Conservation (phyloP, 2,329 filamentous ascomycete genomes). For the Fusarium sacchari region DNA sequence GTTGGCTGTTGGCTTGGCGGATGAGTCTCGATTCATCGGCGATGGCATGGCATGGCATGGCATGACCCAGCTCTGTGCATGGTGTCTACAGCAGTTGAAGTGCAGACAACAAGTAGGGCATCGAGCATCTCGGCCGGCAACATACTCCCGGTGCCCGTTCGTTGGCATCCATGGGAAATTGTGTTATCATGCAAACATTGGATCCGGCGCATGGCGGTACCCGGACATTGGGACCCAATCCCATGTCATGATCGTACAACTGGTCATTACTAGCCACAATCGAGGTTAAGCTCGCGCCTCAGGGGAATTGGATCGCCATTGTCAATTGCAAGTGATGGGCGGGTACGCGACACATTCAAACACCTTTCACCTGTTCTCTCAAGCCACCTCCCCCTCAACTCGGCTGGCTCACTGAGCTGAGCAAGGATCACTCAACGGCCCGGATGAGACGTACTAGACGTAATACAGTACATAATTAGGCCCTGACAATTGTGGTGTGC, state of each 20-base stretch:
- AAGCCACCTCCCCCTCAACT: constrained; percentile 18
- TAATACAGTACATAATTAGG: no score
- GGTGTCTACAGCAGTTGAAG: background rate
- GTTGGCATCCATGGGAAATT: constrained; percentile 12
- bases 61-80: constrained; percentile 5
- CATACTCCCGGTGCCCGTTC: constrained; percentile 4
- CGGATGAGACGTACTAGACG: constrained; percentile 34
- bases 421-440: constrained; percentile 39
- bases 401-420: constrained; percentile 33
- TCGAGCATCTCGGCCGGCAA: constrained; percentile 16
- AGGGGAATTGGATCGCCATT: constrained; percentile 13
- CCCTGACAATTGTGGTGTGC: constrained; percentile 28
- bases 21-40: constrained; percentile 30
- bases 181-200: constrained; percentile 12
- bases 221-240: background rate
- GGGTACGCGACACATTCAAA: constrained; percentile 9
- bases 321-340: constrained; percentile 18
- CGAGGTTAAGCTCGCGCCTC: constrained; percentile 35
- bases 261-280: constrained; percentile 40
- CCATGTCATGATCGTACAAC: constrained; percentile 23
- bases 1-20: constrained; percentile 24
- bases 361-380: background rate
- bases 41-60: constrained; percentile 16
- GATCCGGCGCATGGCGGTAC: constrained; percentile 6
- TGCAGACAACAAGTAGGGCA: background rate